Base-by-base conservation (phyloP, 805 yeast species). In the Lachancea fermentati region DNA sequence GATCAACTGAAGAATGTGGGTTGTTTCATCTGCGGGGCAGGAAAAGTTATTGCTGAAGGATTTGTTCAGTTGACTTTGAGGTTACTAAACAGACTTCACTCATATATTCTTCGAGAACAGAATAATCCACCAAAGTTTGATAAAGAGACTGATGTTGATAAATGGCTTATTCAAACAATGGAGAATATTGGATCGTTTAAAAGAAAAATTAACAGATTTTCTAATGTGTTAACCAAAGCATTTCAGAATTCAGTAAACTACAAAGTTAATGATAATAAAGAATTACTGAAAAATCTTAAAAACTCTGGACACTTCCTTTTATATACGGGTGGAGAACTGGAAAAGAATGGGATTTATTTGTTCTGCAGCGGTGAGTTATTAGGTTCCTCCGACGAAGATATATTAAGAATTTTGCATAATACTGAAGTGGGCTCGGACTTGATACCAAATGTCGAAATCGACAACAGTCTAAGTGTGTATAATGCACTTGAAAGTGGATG, bases 181-280 rank as follows among this genome's bases (percentile, higher is more conserved):
- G 93, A 83, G 49, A 81, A 78, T 43, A 75, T 79, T 52, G 88
- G 87, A 19, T 78, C 79, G 34, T 62, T 86, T 43, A 83, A 93
- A 53, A 78, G 97, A 52, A 86, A 86, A 54, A 71, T 91, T 33
- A 75, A 83, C 29, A 78, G 96, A 52, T 86, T 93, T 52, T 76
- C 84, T 28, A 73, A 78, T 28, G 74, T 76, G 19, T 66, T 87
- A 19, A 76, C 81, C 7, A 72, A 78, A 39, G 78, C 81, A 31
- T 85, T 86, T 50, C 84, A 82, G 44, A 89, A 88, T 54, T 74
- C 93, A 16, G 72, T 73, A 55, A 75, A 71, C 44, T 81, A 78
- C 58, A 75, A 76, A 30, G 58, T 81, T 32, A 70, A 75, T 14
- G 72, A 69, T 33, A 69, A 72, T 51, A 63, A 66, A 42, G 62